Conservation (phyloP, 495 filamentous ascomycete species). For the Hypomontagnella monticulosa region DNA sequence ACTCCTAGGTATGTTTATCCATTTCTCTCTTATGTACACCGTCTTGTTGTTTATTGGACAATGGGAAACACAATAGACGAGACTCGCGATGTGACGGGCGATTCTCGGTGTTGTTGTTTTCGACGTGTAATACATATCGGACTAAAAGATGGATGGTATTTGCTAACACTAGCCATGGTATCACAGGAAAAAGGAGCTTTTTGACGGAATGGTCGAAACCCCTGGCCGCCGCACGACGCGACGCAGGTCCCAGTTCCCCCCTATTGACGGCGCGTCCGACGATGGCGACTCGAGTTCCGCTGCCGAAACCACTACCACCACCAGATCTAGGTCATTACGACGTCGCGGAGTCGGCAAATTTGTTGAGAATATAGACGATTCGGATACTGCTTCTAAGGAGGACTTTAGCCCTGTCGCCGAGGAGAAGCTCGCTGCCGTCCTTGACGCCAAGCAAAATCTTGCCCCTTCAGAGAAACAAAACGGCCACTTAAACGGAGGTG, state of each 20-base stretch:
- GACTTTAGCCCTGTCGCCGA: conserved; percentile 44
- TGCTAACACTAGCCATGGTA: conserved; percentile 1
- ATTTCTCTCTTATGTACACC: not conserved
- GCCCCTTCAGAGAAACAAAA: conserved; percentile 32
- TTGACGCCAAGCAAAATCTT: conserved; percentile 33
- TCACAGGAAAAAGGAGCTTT: conserved; percentile 60
- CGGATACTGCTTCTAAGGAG: conserved; percentile 42
- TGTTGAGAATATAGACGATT: conserved; percentile 56
- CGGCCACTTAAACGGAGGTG: too few relatives aligned
- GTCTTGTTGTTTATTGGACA: conserved; percentile 1
- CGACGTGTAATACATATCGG: not conserved
- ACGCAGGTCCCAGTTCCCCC: conserved; percentile 54
- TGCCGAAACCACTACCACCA: conserved; percentile 46
- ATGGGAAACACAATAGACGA: not conserved
- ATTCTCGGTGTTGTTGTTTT: not conserved
- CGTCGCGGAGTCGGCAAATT: conserved; percentile 56
- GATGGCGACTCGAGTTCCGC: conserved; percentile 58
- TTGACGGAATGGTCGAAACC: conserved; percentile 62
- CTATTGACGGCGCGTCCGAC: conserved; percentile 49
- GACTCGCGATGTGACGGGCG: not conserved
- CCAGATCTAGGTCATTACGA: conserved; percentile 40
- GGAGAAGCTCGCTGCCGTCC: conserved; percentile 35
- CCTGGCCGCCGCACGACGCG: conserved; percentile 51
- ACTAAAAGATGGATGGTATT: not conserved
- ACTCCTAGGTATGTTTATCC: conserved; percentile 44